phyloP scores from a whole-genome alignment of 2,329 filamentous ascomycete species.

The Penicillium sp. region DNA sequence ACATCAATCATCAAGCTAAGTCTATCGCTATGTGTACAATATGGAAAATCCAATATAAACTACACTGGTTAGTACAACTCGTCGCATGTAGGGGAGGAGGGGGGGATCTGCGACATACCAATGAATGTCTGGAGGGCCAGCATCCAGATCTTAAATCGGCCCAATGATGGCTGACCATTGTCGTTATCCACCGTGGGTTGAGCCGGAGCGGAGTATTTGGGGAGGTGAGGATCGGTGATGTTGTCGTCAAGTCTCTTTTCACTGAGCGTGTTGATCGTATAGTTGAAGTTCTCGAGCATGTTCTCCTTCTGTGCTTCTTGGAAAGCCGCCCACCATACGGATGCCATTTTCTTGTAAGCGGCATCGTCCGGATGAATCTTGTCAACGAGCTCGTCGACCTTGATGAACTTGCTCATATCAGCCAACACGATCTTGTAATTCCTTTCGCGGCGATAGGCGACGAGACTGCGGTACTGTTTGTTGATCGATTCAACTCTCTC shows the following conservation, averaged over 20 bases:
- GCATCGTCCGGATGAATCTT: conserved; percentile 27
- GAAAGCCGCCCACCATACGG: conserved; percentile 33
- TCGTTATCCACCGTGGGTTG: conserved; percentile 1
- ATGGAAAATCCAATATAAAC: conserved; percentile 3
- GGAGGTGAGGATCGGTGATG: conserved; percentile 10
- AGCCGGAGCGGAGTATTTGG: conserved; percentile 9
- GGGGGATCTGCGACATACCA: no score
- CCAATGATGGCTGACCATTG: neutral
- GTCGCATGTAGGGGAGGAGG: no score
- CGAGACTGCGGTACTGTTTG: conserved; percentile 31
- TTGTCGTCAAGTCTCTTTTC: conserved; percentile 12
- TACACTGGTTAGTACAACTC: neutral
- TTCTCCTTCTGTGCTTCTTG: conserved; percentile 20
- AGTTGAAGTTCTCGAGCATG: conserved; percentile 15
- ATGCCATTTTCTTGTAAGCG: conserved; percentile 34
- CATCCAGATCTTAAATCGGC: neutral
- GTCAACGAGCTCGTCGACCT: conserved; percentile 22
- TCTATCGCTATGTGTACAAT: conserved; percentile 1
- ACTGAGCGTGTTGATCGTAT: neutral
- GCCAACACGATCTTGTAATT: conserved; percentile 30
- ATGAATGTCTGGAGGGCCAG: neutral
- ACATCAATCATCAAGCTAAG: neutral
- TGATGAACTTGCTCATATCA: conserved; percentile 31
- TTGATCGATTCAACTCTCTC: conserved; percentile 20
- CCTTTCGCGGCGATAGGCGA: conserved; percentile 20